phyloP scores from a whole-genome alignment of 148 eudicot genomes.

The Chenopodium berlandieri region DNA sequence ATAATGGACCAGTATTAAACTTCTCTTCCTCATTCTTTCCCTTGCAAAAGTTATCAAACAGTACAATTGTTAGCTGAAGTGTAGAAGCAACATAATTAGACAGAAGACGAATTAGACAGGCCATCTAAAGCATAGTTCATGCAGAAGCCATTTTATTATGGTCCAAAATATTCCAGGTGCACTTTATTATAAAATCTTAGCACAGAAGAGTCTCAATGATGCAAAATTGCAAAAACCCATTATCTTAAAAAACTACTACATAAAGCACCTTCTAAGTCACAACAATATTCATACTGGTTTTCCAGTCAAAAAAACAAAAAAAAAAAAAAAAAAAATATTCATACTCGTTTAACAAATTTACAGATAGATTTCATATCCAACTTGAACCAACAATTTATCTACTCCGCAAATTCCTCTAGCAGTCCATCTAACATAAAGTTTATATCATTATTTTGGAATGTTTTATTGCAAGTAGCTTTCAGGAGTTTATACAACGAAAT shows the following conservation, averaged over 20 bases:
- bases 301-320: no score
- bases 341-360: not conserved
- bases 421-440: not conserved
- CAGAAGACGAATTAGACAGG: not conserved
- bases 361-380: not conserved
- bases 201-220: not conserved
- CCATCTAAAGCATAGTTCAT: not conserved
- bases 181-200: not conserved
- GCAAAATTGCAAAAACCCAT: not conserved
- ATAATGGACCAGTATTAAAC: conserved; percentile 92
- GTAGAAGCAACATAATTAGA: not conserved
- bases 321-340: no score
- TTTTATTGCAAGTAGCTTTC: not conserved
- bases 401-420: not conserved
- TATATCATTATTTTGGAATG: not conserved
- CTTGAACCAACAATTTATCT: not conserved
- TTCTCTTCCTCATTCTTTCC: conserved; percentile 90
- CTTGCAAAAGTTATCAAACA: conserved; percentile 28
- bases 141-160: not conserved
- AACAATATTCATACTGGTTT: not conserved
- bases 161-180: not conserved
- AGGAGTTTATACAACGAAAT: not conserved
- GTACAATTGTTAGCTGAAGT: not conserved
- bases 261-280: not conserved
- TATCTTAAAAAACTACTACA: not conserved